A percentile compares a stretch with the other conserved stretches of the same genome.
phyloP scores from a whole-genome alignment of 495 filamentous ascomycete genomes.

The Amphirosellinia nigrospora region DNA sequence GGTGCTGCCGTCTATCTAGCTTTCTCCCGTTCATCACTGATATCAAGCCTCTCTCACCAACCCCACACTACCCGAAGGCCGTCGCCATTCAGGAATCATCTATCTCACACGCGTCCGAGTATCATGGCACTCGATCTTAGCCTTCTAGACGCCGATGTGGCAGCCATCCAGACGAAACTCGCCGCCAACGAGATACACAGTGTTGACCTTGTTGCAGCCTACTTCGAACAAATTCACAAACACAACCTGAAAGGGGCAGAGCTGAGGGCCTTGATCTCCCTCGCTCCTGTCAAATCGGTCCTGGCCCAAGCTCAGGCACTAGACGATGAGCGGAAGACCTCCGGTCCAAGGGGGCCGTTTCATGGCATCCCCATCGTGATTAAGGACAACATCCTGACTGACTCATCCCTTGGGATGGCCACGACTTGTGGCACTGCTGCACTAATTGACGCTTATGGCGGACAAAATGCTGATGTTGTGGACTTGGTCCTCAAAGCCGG shows the following conservation, averaged over 20 bases:
- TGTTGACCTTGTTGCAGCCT: neutral
- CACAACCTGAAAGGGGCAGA: neutral
- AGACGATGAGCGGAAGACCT: neutral
- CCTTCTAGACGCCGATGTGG: too few relatives aligned
- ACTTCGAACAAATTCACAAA: neutral
- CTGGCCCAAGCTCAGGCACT: neutral
- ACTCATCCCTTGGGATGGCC: neutral
- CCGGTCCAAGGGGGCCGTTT: neutral
- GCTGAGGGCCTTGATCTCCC: neutral
- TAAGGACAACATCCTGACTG: neutral
- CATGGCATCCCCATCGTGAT: neutral
- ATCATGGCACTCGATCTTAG: too few relatives aligned
- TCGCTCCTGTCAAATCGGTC: neutral
- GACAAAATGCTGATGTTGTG: neutral
- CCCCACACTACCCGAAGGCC: too few relatives aligned
- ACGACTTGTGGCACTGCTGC: neutral
- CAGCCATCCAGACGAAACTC: too few relatives aligned
- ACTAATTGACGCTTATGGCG: neutral
- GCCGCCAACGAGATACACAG: too few relatives aligned
- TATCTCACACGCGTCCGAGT: too few relatives aligned
- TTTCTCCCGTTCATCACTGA: too few relatives aligned
- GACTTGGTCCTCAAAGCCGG: neutral
- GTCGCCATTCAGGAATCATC: too few relatives aligned
- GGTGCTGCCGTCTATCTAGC: too few relatives aligned
- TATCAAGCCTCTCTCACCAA: too few relatives aligned